phyloP scores from a whole-genome alignment of 2,329 filamentous ascomycete species.

The Periconia macrospinosa region DNA sequence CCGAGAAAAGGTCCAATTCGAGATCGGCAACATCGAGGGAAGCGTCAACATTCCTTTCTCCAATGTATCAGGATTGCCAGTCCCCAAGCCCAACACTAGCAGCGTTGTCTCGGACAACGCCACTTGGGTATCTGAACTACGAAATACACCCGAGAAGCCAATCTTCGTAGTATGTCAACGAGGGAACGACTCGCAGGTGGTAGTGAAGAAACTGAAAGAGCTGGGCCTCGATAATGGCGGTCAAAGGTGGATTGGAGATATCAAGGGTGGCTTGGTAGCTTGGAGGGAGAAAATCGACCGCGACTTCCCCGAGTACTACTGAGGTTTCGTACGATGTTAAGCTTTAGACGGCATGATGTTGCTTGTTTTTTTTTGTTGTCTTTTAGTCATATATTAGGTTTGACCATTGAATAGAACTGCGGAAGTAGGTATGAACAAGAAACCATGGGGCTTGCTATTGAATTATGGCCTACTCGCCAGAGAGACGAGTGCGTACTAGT shows the following conservation, averaged over 20 bases:
- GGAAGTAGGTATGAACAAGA: no score
- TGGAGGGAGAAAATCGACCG: constrained; percentile 72
- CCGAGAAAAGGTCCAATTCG: constrained; percentile 80
- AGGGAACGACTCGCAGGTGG: constrained; percentile 78
- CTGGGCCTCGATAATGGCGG: constrained; percentile 57
- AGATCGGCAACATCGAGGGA: constrained; percentile 73
- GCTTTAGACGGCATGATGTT: no score
- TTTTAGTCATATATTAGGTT: no score
- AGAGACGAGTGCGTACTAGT: no score
- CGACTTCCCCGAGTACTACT: constrained; percentile 59
- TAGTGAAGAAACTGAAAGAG: constrained; percentile 66
- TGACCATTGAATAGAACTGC: no score
- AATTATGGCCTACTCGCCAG: no score
- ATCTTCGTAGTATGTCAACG: constrained; percentile 74
- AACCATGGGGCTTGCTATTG: no score
- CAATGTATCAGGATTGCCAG: constrained; percentile 43
- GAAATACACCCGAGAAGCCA: constrained; percentile 45
- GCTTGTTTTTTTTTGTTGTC: no score
- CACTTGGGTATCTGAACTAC: constrained; percentile 33
- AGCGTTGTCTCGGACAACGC: constrained; percentile 15
- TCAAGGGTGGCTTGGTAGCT: constrained; percentile 70
- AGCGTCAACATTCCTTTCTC: constrained; percentile 77
- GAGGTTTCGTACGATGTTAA: background rate
- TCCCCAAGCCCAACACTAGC: background rate
- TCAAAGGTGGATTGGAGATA: constrained; percentile 66